Conservation (phyloP, 306 rosid species). For the Cicer chorassanicum region DNA sequence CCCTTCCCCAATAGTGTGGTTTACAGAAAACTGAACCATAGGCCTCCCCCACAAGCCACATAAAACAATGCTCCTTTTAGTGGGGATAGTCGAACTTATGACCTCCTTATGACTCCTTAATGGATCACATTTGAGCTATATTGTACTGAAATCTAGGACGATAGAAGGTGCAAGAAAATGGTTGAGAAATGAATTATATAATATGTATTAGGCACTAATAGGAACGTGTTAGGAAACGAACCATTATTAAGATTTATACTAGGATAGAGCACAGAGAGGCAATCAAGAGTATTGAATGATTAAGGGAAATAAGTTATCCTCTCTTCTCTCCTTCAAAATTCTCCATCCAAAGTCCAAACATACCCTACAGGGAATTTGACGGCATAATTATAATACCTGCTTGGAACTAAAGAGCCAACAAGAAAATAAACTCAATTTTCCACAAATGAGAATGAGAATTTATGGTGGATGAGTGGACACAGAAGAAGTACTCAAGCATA, state of each 20-base stretch:
- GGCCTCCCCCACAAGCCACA: neutral
- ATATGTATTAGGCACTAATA: neutral
- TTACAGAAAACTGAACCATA: neutral
- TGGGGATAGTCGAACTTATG: neutral
- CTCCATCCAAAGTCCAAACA: too few relatives aligned
- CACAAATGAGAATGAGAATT: neutral
- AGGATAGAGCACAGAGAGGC: neutral
- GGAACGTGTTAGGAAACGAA: neutral
- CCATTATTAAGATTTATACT: neutral
- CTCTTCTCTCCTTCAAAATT: too few relatives aligned
- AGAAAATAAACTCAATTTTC: neutral
- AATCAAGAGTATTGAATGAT: neutral
- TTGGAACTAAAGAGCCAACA: neutral
- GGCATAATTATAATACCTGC: neutral
- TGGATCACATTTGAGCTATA: neutral
- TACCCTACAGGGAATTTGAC: neutral
- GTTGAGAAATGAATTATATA: neutral
- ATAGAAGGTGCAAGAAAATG: neutral
- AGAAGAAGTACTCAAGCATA: neutral
- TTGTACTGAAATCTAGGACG: neutral
- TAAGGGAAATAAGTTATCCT: neutral
- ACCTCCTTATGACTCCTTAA: neutral
- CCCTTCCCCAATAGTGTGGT: neutral
- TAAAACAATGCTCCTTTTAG: neutral
- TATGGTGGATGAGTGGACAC: neutral